Percentiles rank a stretch among this genome's conserved stretches.
phyloP scores from a whole-genome alignment of 1,284 basidiomycete genomes.

The Cutaneotrichosporon cutaneum region DNA sequence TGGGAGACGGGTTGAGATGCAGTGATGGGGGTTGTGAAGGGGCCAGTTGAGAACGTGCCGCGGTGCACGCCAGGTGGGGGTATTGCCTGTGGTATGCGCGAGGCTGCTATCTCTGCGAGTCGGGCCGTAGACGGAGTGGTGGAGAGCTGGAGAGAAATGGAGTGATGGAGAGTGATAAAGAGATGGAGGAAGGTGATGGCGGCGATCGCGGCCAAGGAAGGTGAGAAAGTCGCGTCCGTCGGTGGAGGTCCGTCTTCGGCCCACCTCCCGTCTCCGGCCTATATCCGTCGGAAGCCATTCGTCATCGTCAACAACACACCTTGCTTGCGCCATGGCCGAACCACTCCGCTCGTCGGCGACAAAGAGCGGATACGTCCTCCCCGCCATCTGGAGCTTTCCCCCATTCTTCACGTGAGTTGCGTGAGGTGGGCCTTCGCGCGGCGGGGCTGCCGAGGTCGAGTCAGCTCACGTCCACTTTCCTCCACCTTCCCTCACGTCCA shows the following conservation, averaged over 20 bases:
- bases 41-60: no score
- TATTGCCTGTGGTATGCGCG: no score
- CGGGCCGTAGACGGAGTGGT: not conserved
- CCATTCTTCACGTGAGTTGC: constrained; percentile 57
- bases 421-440: no score
- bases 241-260: not conserved
- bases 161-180: not conserved
- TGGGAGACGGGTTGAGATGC: no score
- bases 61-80: no score
- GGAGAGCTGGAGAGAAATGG: not conserved
- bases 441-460: no score
- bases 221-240: not conserved
- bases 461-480: not conserved
- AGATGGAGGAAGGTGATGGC: not conserved
- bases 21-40: no score
- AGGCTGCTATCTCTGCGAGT: no score
- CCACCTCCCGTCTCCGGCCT: not conserved
- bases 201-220: not conserved
- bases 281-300: not conserved
- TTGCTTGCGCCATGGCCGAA: not conserved
- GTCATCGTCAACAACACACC: constrained; percentile 1
- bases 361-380: constrained; percentile 50
- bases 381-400: constrained; percentile 58
- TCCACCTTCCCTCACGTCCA: not conserved
- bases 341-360: constrained; percentile 30